phyloP scores from a whole-genome alignment of 345 rosid species.

The Aquilaria malaccensis region DNA sequence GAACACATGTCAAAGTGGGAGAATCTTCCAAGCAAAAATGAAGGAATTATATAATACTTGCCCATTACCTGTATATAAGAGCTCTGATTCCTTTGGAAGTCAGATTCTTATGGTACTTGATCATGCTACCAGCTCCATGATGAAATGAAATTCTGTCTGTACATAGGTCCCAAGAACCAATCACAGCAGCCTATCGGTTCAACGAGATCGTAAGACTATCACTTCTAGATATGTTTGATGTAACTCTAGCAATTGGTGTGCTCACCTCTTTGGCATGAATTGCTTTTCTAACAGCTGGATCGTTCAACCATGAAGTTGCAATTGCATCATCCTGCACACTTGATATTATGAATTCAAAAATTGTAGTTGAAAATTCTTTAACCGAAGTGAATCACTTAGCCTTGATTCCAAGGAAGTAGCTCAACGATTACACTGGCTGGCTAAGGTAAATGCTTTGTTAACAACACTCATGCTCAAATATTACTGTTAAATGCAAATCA shows the following conservation, averaged over 20 bases:
- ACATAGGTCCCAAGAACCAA: slow-evolving; percentile 50
- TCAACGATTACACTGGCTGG: too few relatives aligned
- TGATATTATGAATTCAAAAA: slow-evolving; percentile 2
- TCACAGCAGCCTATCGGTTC: slow-evolving; percentile 29
- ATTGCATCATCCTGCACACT: slow-evolving; percentile 58
- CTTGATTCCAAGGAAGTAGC: too few relatives aligned
- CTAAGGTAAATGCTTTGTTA: too few relatives aligned
- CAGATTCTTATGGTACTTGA: slow-evolving; percentile 71
- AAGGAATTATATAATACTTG: background rate
- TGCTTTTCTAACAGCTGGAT: slow-evolving; percentile 59
- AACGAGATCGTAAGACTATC: slow-evolving; percentile 3
- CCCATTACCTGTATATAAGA: slow-evolving; percentile 67
- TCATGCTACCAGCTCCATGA: slow-evolving; percentile 78
- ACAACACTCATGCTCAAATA: too few relatives aligned
- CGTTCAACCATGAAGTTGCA: slow-evolving; percentile 73
- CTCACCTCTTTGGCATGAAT: slow-evolving; percentile 61
- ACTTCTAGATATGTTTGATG: slow-evolving; percentile 1
- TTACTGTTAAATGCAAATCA: too few relatives aligned
- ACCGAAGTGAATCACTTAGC: too few relatives aligned
- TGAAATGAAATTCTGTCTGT: slow-evolving; percentile 27
- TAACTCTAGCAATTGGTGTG: slow-evolving; percentile 1
- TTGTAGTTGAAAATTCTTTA: background rate
- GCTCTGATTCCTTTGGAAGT: slow-evolving; percentile 64
- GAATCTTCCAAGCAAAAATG: too few relatives aligned
- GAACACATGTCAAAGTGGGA: too few relatives aligned